phyloP scores from a whole-genome alignment of 192 early-diverging fungal genomes.

The Podila epicladia region DNA sequence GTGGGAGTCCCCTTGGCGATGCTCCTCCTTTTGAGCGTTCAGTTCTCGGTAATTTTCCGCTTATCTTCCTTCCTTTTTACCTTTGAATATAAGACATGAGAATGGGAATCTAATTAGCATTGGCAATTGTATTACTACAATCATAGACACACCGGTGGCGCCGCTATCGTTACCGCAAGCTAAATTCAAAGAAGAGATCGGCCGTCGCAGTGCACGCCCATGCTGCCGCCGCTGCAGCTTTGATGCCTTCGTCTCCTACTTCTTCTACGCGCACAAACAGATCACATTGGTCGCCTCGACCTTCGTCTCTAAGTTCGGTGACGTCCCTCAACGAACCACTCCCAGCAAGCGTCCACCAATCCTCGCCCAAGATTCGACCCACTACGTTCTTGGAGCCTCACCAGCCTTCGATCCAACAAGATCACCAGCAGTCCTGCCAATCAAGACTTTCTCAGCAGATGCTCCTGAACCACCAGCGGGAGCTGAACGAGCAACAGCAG shows the following conservation, averaged over 20 bases:
- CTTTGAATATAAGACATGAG: not conserved
- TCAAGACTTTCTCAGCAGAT: too few relatives aligned
- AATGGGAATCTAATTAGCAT: not conserved
- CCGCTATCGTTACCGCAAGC: constrained; percentile 7
- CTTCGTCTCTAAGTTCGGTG: not conserved
- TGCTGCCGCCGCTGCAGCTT: constrained; percentile 12
- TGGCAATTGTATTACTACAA: too few relatives aligned
- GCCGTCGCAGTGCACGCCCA: constrained; percentile 1
- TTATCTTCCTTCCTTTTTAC: not conserved
- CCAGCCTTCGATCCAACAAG: constrained; percentile 11
- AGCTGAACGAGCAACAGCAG: too few relatives aligned
- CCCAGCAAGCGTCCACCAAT: constrained; percentile 1
- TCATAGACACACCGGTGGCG: constrained; percentile 28
- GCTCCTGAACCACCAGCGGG: too few relatives aligned
- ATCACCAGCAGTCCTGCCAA: too few relatives aligned
- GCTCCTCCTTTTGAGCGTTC: constrained; percentile 4
- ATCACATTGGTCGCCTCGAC: not conserved
- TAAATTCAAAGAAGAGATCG: constrained; percentile 1
- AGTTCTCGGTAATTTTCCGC: constrained; percentile 23
- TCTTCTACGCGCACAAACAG: not conserved
- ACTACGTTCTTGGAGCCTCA: constrained; percentile 24
- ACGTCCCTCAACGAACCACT: not conserved
- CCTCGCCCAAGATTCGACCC: not conserved
- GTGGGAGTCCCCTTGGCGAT: constrained; percentile 7
- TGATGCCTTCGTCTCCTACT: not conserved